Percentiles rank a stretch among this genome's conserved stretches.
Conservation (phyloP, 2,329 filamentous ascomycete species). For the Colletotrichum sublineola region DNA sequence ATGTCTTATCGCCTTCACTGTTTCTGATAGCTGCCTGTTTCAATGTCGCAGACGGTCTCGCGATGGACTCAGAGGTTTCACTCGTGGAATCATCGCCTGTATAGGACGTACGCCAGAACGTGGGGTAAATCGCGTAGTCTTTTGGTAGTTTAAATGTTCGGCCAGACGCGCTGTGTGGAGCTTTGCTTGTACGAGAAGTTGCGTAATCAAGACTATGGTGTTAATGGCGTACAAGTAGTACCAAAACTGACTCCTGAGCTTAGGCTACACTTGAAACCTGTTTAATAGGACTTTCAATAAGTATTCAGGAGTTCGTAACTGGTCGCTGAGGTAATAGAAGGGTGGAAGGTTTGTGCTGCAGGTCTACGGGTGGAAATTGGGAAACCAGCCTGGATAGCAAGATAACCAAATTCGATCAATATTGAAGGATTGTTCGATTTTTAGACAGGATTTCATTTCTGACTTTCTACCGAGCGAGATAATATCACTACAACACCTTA, state of each 20-base stretch:
- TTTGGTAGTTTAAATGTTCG: background rate
- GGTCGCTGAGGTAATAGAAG: background rate
- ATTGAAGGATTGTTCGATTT: background rate
- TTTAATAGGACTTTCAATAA: background rate
- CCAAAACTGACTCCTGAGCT: background rate
- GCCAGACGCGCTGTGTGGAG: background rate
- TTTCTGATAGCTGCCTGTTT: background rate
- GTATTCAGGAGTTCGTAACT: too few species aligned
- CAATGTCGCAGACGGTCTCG: background rate
- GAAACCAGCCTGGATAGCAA: too few species aligned
- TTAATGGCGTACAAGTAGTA: background rate
- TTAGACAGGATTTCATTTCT: background rate
- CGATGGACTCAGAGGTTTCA: background rate
- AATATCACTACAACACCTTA: background rate
- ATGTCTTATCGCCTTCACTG: background rate
- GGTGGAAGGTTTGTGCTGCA: background rate
- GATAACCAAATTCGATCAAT: too few species aligned
- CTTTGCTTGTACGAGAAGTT: background rate
- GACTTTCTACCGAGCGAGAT: background rate
- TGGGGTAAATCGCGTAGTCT: background rate
- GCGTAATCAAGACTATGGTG: background rate
- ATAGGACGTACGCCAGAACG: background rate
- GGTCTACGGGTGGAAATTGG: too few species aligned
- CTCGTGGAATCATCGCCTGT: background rate
- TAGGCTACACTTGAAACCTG: background rate